Evolutionary conservation across 2,329 filamentous ascomycete genomes (phyloP).

Genomic region (Bipolaris sorokiniana): DNA sequence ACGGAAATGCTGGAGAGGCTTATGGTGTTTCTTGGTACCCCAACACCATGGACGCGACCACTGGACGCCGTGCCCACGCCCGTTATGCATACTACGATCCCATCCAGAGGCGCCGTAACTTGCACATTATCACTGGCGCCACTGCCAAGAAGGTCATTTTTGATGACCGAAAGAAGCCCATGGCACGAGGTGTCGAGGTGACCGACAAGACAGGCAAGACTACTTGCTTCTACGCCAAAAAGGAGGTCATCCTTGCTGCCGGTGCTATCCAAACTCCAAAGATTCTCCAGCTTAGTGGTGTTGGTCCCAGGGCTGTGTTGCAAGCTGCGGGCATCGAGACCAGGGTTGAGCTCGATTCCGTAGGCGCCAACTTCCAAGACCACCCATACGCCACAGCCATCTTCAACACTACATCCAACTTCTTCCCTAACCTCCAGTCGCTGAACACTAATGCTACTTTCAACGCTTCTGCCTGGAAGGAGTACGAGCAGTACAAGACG

Average conservation of each 20-base stretch:
- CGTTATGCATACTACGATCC: conserved; percentile 42
- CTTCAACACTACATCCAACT: conserved; percentile 30
- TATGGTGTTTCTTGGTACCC: conserved; percentile 33
- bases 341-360: conserved; percentile 36
- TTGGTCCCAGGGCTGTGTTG: conserved; percentile 40
- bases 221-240: conserved; percentile 30
- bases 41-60: conserved; percentile 39
- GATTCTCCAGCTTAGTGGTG: conserved; percentile 53
- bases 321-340: conserved; percentile 37
- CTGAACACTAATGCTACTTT: conserved; percentile 41
- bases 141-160: conserved; percentile 33
- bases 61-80: conserved; percentile 32
- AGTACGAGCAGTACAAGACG: conserved; percentile 41
- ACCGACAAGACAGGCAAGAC: conserved; percentile 15
- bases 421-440: conserved; percentile 33
- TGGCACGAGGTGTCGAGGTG: conserved; percentile 29
- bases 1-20: conserved; percentile 34
- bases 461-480: conserved; percentile 38
- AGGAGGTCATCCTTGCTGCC: conserved; percentile 67
- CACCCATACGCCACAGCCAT: conserved; percentile 31
- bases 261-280: conserved; percentile 62
- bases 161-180: conserved; percentile 20
- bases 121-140: conserved; percentile 32
- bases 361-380: conserved; percentile 47
- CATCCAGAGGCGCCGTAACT: conserved; percentile 32